Evolutionary conservation across 1,284 basidiomycete genomes (phyloP).

Genomic region (Papiliotrema flavescens): DNA sequence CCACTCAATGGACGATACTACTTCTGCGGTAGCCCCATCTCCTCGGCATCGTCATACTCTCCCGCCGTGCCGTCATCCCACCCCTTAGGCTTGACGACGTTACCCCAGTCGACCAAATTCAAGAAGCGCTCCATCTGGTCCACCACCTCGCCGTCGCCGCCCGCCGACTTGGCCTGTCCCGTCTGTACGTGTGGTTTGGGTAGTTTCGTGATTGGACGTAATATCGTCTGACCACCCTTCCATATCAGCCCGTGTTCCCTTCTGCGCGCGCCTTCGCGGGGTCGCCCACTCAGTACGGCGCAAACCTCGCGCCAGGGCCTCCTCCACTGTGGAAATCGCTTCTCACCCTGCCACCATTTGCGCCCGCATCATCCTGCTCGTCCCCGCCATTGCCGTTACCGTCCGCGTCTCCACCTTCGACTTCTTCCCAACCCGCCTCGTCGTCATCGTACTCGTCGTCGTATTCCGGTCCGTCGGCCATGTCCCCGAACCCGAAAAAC

Average conservation of each 20-base stretch:
- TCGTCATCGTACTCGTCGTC: slow-evolving; percentile 51
- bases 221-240: background rate
- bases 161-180: background rate
- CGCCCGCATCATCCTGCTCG: slow-evolving; percentile 65
- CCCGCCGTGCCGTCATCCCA: slow-evolving; percentile 16
- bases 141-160: slow-evolving; percentile 4
- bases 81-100: slow-evolving; percentile 22
- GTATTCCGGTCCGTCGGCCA: slow-evolving; percentile 52
- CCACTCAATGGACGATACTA: background rate
- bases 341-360: slow-evolving; percentile 89
- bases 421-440: slow-evolving; percentile 49
- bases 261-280: too few species aligned
- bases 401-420: slow-evolving; percentile 52
- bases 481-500: slow-evolving; percentile 46
- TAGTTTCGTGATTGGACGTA: too few species aligned
- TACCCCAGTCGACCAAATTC: slow-evolving; percentile 30
- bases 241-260: slow-evolving; percentile 3
- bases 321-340: slow-evolving; percentile 70
- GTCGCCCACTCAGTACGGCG: slow-evolving; percentile 63
- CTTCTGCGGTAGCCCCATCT: background rate
- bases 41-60: slow-evolving; percentile 9
- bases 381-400: slow-evolving; percentile 54
- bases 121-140: slow-evolving; percentile 30
- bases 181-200: too few species aligned
- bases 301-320: slow-evolving; percentile 62